Evolutionary conservation across 495 filamentous ascomycete genomes (phyloP).

Genomic region (Durotheca rogersii): DNA sequence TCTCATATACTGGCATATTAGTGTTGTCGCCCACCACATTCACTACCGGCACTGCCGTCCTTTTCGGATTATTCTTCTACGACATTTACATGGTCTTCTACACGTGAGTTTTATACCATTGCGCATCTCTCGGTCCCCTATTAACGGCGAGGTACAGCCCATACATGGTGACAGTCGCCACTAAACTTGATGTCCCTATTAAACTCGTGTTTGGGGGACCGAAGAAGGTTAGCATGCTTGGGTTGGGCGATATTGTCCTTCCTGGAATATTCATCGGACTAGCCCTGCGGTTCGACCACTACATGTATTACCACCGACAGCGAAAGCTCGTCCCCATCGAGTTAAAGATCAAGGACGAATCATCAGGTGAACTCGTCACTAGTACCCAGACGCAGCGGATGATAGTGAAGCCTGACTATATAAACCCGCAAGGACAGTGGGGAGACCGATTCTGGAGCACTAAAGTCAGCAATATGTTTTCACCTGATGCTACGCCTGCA

Average conservation of each 20-base stretch:
- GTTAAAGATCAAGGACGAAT: constrained; percentile 39
- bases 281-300: constrained; percentile 87
- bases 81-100: constrained; percentile 98
- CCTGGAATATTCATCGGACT: constrained; percentile 89
- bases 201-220: constrained; percentile 86
- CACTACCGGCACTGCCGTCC: constrained; percentile 72
- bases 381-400: constrained; percentile 34
- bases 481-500: constrained; percentile 43
- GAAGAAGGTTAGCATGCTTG: constrained; percentile 73
- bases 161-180: constrained; percentile 94
- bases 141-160: constrained; percentile 49
- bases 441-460: constrained; percentile 83
- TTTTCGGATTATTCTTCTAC: constrained; percentile 83
- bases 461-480: constrained; percentile 31
- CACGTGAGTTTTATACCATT: constrained; percentile 56
- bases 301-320: constrained; percentile 68
- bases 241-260: constrained; percentile 91
- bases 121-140: background rate
- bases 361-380: constrained; percentile 35
- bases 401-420: constrained; percentile 57
- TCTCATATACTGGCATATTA: constrained; percentile 78
- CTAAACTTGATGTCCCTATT: constrained; percentile 84
- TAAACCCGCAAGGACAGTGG: constrained; percentile 67
- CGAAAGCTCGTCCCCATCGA: constrained; percentile 40
- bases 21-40: constrained; percentile 92